Conservation (phyloP, 2,329 filamentous ascomycete genomes). For the Fusarium miscanthi region DNA sequence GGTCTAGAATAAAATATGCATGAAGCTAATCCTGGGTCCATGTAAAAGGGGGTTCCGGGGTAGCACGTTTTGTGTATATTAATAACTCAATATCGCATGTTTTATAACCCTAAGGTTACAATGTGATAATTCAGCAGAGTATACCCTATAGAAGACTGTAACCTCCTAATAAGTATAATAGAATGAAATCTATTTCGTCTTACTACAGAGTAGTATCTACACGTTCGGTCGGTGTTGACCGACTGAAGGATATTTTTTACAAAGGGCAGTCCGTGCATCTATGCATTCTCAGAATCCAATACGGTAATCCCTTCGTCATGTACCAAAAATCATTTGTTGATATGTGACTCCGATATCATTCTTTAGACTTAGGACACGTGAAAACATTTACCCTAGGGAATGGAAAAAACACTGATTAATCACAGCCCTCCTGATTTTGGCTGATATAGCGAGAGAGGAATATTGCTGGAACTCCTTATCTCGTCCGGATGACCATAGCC, state of each 20-base stretch:
- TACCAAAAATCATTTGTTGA: too few species aligned
- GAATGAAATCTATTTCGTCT: not conserved
- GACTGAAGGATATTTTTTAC: accelerated
- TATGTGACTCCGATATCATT: too few species aligned
- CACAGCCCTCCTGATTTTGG: too few species aligned
- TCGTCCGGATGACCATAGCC: too few species aligned
- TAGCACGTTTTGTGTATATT: not conserved
- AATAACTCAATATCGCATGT: not conserved
- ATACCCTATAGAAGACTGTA: not conserved
- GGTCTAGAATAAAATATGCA: not conserved
- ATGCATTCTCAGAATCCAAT: too few species aligned
- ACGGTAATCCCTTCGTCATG: too few species aligned
- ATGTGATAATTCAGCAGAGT: not conserved
- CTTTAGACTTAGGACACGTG: too few species aligned
- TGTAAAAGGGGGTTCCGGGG: not conserved
- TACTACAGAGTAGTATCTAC: not conserved
- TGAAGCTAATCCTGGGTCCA: not conserved
- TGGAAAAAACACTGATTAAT: too few species aligned
- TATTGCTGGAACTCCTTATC: not conserved
- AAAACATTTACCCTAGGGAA: too few species aligned
- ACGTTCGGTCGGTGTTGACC: accelerated
- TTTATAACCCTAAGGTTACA: not conserved
- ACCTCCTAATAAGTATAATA: accelerated
- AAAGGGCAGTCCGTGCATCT: not conserved
- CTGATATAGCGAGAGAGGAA: not conserved